phyloP scores from a whole-genome alignment of 2,329 filamentous ascomycete genomes.

The Phialemoniopsis sp. region DNA sequence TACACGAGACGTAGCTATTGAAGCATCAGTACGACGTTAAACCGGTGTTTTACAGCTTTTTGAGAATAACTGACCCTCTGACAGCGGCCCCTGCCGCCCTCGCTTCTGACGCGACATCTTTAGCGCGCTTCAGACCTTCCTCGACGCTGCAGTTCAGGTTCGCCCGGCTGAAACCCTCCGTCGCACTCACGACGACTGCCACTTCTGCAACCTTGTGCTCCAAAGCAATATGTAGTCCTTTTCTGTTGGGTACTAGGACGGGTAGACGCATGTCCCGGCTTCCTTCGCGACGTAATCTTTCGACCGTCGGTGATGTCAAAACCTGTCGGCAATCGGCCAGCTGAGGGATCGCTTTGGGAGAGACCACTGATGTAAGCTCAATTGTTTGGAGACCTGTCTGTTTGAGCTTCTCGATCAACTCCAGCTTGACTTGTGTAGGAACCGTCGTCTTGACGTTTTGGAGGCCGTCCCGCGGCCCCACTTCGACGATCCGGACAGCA shows the following conservation, averaged over 20 bases:
- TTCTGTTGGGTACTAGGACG: constrained; percentile 47
- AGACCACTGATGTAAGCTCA: constrained; percentile 65
- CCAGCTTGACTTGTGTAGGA: constrained; percentile 56
- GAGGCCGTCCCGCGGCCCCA: constrained; percentile 64
- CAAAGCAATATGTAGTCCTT: constrained; percentile 41
- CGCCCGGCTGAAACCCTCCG: constrained; percentile 51
- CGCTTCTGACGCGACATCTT: constrained; percentile 34
- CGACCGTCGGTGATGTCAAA: constrained; percentile 20
- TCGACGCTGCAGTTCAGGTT: constrained; percentile 58
- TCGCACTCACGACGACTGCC: constrained; percentile 56
- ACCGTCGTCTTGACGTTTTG: constrained; percentile 63
- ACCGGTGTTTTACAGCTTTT: no score
- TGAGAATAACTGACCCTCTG: no score
- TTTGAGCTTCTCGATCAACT: constrained; percentile 54
- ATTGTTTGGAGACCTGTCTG: constrained; percentile 55
- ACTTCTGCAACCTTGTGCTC: constrained; percentile 15
- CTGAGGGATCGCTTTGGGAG: constrained; percentile 65
- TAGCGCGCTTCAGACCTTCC: constrained; percentile 46
- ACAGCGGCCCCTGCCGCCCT: no score
- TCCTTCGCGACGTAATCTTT: constrained; percentile 2
- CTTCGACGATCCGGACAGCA: constrained; percentile 52
- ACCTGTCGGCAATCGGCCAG: constrained; percentile 52
- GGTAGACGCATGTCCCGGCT: constrained; percentile 6
- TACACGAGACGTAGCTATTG: constrained; percentile 45
- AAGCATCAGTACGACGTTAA: not conserved